A percentile compares a stretch with the other conserved stretches of the same genome.
These are phyloP conservation scores for Stellera chamaejasme DNA, from an alignment of 345 rosid species.

Conservation along the genomic window DNA sequence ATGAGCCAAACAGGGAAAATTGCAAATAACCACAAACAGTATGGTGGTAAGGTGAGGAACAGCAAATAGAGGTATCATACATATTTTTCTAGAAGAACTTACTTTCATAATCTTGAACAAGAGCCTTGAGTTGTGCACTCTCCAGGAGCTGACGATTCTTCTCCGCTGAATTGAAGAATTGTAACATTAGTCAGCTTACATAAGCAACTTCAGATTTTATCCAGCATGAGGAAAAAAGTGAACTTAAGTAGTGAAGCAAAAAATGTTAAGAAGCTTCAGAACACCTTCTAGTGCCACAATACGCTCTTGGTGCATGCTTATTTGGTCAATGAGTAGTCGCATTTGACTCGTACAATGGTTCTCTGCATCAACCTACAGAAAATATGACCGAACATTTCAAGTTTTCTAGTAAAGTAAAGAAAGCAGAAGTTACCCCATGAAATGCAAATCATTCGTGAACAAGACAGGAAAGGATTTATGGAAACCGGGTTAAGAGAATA, in stretches of 20 bases:
- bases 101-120: conserved; percentile 66
- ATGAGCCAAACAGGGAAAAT: too few relatives aligned
- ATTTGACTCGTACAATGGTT: conserved; percentile 69
- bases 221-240: background rate
- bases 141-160: conserved; percentile 51
- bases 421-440: background rate
- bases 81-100: conserved; percentile 14
- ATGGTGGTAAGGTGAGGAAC: too few relatives aligned
- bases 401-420: background rate
- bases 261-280: background rate
- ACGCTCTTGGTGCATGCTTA: conserved; percentile 61
- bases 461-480: too few relatives aligned
- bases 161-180: conserved; percentile 36
- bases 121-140: conserved; percentile 58
- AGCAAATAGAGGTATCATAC: too few relatives aligned
- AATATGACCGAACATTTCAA: background rate
- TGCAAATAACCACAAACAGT: too few relatives aligned
- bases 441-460: background rate
- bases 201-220: background rate
- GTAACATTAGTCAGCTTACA: conserved; percentile 11
- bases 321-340: conserved; percentile 71
- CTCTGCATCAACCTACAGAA: conserved; percentile 69
- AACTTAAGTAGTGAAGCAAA: background rate
- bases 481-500: too few relatives aligned
- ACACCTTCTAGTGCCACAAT: conserved; percentile 77